Base-by-base conservation (phyloP, 192 early-diverging fungal genomes). In the Backusella parvicylindrica region DNA sequence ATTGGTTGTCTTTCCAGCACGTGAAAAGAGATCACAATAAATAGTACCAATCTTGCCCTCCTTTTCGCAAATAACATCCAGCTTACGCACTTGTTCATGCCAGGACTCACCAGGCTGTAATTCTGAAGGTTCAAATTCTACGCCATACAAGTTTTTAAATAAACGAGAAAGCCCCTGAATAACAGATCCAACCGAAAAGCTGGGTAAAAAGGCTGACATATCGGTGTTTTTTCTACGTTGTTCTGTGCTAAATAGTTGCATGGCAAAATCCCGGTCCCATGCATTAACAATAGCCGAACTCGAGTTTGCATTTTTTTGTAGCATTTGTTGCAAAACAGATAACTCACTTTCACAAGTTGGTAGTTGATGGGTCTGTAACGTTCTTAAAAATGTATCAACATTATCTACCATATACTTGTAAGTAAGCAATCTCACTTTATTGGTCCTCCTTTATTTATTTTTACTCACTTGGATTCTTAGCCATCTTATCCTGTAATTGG, bases 401-500 rank as follows among this genome's bases (percentile, higher is more conserved):
- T 92, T 90, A 74, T 89, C 92, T 90, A 75, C 7, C 2, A 37
- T 37, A 37, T 7, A 37, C 7, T 37, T 37, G 7, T 37, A 37
- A 37, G 36, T 37, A 37, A 37, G 7, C 7, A 37, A 37, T 5
- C 36, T n/a, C 36, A 37, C 36, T 37, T 37, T 37, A 37, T 37
- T 37, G 7, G 2, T 37, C 7, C 36, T 5, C 36, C 36, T 37
- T 47, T 4, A 50, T 15, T 7, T 64, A 8, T 13, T 37, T 37
- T 35, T 18, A 75, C 77, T 21, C 81, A 92, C 91, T 86, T 23
- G 95, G 94, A 40, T 88, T 90, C 66, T 87, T 87, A 6, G 92
- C 96, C 98, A 99, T 99, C 76, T 98, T 98, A 70, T 98, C 96
- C 26, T 86, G 88, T 30, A 99, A 82, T 40, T 89, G 90, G 86